Evolutionary conservation across 495 filamentous ascomycete species (phyloP).

Genomic region (Penicillium cinerascens): DNA sequence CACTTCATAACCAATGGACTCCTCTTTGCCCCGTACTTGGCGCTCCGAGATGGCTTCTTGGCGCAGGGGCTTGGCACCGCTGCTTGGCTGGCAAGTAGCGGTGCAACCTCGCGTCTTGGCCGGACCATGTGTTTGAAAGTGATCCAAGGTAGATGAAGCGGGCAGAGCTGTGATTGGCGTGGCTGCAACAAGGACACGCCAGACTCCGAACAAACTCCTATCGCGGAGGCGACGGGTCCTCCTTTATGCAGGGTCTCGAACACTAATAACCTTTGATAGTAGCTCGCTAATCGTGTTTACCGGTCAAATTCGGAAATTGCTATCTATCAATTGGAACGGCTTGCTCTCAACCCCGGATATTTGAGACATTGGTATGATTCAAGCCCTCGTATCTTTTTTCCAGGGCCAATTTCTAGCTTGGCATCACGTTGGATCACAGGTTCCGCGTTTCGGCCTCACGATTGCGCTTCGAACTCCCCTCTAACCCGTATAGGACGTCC

Average conservation of each 20-base stretch:
- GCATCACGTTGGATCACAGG: background rate
- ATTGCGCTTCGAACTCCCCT: conserved; percentile 19
- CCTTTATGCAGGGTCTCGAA: background rate
- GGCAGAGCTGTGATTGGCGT: conserved; percentile 6
- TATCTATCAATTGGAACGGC: too few relatives aligned
- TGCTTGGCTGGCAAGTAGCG: conserved; percentile 16
- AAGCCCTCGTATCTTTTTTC: background rate
- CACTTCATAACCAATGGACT: conserved; percentile 6
- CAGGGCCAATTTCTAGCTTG: background rate
- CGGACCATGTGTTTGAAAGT: background rate
- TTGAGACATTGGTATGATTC: background rate
- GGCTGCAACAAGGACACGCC: background rate
- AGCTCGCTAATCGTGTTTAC: background rate
- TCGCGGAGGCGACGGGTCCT: background rate
- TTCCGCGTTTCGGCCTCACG: conserved; percentile 5
- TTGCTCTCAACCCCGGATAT: background rate
- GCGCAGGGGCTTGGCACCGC: conserved; percentile 1
- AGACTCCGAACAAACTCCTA: background rate
- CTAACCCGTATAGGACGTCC: conserved; percentile 32
- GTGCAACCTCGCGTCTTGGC: conserved; percentile 20
- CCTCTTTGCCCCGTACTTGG: background rate
- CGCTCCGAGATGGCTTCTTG: conserved; percentile 11
- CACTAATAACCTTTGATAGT: background rate
- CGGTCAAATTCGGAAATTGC: too few relatives aligned
- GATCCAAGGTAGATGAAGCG: conserved; percentile 8